Evolutionary conservation across 495 filamentous ascomycete species (phyloP).

Genomic region (Hyaloscypha bicolor): DNA sequence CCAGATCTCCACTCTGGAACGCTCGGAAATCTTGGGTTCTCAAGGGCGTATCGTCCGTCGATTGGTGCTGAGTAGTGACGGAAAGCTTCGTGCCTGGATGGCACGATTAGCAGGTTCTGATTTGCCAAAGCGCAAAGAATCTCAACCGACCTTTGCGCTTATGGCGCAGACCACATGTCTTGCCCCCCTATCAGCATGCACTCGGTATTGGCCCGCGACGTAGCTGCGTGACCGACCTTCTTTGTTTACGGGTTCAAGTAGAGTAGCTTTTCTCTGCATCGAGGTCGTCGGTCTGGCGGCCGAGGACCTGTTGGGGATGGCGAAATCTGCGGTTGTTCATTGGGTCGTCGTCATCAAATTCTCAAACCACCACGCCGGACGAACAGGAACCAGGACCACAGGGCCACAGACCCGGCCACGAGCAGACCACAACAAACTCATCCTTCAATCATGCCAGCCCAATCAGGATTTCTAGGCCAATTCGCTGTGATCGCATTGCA

Average conservation of each 20-base stretch:
- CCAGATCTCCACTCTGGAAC: not conserved
- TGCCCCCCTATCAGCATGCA: slow-evolving; percentile 25
- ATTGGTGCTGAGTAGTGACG: slow-evolving; percentile 6
- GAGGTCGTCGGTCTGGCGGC: slow-evolving; percentile 26
- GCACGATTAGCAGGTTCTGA: slow-evolving; percentile 19
- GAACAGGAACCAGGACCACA: slow-evolving; percentile 15
- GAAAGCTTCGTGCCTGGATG: slow-evolving; percentile 26
- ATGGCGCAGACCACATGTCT: slow-evolving; percentile 30
- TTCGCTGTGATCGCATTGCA: not conserved
- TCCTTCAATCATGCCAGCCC: not conserved
- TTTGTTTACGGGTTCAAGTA: slow-evolving; percentile 21
- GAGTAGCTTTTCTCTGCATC: slow-evolving; percentile 1
- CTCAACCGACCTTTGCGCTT: slow-evolving; percentile 25
- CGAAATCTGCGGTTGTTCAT: slow-evolving; percentile 18
- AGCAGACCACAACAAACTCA: slow-evolving; percentile 8
- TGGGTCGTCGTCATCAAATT: slow-evolving; percentile 31
- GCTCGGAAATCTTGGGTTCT: not conserved
- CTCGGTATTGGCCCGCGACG: slow-evolving; percentile 10
- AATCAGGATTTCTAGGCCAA: not conserved
- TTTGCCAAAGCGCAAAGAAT: slow-evolving; percentile 24
- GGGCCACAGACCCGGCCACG: not conserved
- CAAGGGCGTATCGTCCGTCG: not conserved
- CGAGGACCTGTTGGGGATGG: slow-evolving; percentile 26
- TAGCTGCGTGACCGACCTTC: slow-evolving; percentile 9
- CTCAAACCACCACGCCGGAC: slow-evolving; percentile 27